Evolutionary conservation across 306 rosid genomes (phyloP).

Genomic region (Alnus glutinosa): DNA sequence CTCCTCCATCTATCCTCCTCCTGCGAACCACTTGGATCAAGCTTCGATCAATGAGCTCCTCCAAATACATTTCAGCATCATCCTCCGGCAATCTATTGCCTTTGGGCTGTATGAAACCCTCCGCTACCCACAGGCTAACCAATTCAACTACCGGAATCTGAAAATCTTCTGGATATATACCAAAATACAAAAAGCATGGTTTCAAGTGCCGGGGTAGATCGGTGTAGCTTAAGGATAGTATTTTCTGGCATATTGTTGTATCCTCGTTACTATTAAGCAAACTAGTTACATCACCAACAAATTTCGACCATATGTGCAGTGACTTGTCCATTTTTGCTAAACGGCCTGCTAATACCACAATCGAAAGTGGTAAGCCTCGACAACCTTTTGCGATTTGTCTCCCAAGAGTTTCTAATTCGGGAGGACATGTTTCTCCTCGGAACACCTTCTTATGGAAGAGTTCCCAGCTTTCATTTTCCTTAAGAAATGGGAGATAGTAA

Average conservation of each 20-base stretch:
- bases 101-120: neutral
- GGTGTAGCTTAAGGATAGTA: neutral
- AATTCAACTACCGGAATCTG: neutral
- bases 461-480: conserved; percentile 34
- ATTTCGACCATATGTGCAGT: conserved; percentile 16
- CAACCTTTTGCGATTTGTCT: neutral
- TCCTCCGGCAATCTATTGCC: neutral
- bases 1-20: neutral
- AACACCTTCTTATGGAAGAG: conserved; percentile 16
- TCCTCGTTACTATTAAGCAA: neutral
- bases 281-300: conserved; percentile 19
- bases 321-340: neutral
- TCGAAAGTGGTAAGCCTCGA: neutral
- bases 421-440: neutral
- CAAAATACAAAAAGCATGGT: neutral
- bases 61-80: neutral
- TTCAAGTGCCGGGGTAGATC: neutral
- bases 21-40: neutral
- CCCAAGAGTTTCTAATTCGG: neutral
- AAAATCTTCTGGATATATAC: neutral
- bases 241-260: neutral
- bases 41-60: neutral
- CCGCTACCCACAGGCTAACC: neutral
- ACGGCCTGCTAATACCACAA: neutral
- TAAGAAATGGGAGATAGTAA: neutral